Evolutionary conservation across 192 early-diverging fungal genomes (phyloP), one percentile per base, ranked within the genome.

Genomic region (Chytriomyces sp.): DNA sequence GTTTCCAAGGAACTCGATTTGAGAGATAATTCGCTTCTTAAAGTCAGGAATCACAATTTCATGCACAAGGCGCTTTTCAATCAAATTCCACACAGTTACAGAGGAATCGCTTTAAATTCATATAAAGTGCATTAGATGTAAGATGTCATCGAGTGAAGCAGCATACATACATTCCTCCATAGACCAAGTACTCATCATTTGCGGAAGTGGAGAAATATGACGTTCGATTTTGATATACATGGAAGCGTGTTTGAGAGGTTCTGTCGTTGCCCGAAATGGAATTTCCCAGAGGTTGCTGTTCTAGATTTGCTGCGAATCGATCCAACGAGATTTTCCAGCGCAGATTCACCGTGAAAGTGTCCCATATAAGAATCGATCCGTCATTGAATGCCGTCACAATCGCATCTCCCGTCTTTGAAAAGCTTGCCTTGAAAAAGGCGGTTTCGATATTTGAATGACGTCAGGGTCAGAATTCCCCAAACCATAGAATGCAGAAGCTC

Each of bases 361-460:
- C 78, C 87, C 87, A 88, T 57, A 88, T 50, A 6, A 81, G 62
- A n/a, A 88, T 83, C 26, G 72, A 83, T 5, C 78, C 82, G 74
- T 88, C 87, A 18, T 77, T 64, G 68, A 88, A 88, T 0, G 78
- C 72, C 0, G 83, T 78, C 6, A 82, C 67, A 49, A 88, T 85
- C 6, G 68, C 61, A 20, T 74, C 59, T n/a, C 87, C 87, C 7
- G 76, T 71, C 28, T 69, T 43, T 0, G 80, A 77, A 69, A 85
- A 88, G 61, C 45, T 67, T 5, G 78, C 80, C 83, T 82, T 16
- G 35, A 13, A 45, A 35, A 18, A 35, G 49, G n/a, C 50, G 26
- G 7, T 11, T 63, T n/a, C 20, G 59, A 20, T 46, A 79, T 79
- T 68, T 47, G 6, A 45, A 16, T 28, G 49, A 61, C 3, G n/a